Conservation (phyloP, 2,329 filamentous ascomycete species). For the Aspergillus hiratsukae region DNA sequence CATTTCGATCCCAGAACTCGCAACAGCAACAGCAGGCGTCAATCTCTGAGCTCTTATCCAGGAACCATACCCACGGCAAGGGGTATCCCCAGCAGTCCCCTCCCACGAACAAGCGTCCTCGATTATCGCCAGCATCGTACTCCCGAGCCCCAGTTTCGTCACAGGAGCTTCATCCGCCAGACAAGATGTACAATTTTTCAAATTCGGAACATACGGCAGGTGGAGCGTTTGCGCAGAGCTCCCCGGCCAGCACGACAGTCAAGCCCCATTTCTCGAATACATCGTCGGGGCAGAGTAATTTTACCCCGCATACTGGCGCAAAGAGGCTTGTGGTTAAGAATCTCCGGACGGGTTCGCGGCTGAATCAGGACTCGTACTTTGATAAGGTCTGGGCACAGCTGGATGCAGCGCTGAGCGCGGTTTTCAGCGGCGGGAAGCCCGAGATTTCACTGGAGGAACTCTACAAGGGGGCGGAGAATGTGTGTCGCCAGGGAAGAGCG, state of each 20-base stretch:
- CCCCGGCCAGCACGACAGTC: constrained; percentile 27
- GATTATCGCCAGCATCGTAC: constrained; percentile 26
- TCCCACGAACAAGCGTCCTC: constrained; percentile 40
- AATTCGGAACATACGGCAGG: constrained; percentile 35
- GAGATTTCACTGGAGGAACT: constrained; percentile 78
- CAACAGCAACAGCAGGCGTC: constrained; percentile 32
- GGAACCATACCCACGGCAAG: constrained; percentile 23
- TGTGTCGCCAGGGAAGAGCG: constrained; percentile 75
- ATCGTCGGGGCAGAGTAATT: constrained; percentile 42
- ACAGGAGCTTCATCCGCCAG: constrained; percentile 23
- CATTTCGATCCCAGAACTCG: constrained; percentile 23
- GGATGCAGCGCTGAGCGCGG: constrained; percentile 64
- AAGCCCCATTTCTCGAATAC: constrained; percentile 27
- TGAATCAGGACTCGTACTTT: constrained; percentile 73
- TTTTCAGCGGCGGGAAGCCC: constrained; percentile 64
- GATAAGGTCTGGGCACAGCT: constrained; percentile 70
- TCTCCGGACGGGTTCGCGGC: constrained; percentile 60
- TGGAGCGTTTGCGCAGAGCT: constrained; percentile 44
- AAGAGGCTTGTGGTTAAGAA: constrained; percentile 95
- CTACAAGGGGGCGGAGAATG: constrained; percentile 85
- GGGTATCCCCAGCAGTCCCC: constrained; percentile 20
- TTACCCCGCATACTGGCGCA: constrained; percentile 70
- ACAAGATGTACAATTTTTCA: constrained; percentile 54
- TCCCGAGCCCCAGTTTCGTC: constrained; percentile 10
- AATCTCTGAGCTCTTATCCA: constrained; percentile 44